Evolutionary conservation across 805 yeast species (phyloP).

Genomic region (Candida ovalis): DNA sequence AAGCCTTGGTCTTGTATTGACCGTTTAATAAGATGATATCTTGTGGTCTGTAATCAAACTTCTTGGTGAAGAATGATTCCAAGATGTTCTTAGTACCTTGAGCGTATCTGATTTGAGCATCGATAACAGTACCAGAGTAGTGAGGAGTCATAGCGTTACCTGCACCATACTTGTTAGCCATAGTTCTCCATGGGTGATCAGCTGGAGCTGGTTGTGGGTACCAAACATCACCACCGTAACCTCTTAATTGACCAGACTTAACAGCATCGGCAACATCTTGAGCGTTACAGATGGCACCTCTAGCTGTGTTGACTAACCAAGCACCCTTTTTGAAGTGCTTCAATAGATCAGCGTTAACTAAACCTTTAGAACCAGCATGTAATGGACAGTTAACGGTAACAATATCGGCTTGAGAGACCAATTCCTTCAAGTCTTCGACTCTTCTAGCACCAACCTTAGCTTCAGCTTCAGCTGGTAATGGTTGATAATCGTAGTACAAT

Average conservation of each 20-base stretch:
- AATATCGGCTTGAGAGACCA: slow-evolving; percentile 64
- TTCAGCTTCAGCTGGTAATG: slow-evolving; percentile 56
- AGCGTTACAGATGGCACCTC: slow-evolving; percentile 75
- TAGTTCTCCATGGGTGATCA: slow-evolving; percentile 72
- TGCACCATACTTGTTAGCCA: slow-evolving; percentile 61
- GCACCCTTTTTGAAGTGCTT: slow-evolving; percentile 72
- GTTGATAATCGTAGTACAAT: slow-evolving; percentile 72
- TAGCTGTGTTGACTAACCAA: slow-evolving; percentile 72
- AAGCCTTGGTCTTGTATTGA: slow-evolving; percentile 67
- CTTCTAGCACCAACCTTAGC: slow-evolving; percentile 55
- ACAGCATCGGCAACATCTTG: slow-evolving; percentile 77
- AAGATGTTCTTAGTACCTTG: slow-evolving; percentile 65
- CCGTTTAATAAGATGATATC: slow-evolving; percentile 72
- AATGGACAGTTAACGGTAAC: slow-evolving; percentile 78
- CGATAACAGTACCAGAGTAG: slow-evolving; percentile 73
- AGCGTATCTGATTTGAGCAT: slow-evolving; percentile 75
- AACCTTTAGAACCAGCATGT: slow-evolving; percentile 64
- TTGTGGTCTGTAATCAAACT: slow-evolving; percentile 67
- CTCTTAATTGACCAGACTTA: slow-evolving; percentile 61
- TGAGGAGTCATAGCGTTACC: slow-evolving; percentile 89
- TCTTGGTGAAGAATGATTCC: slow-evolving; percentile 57
- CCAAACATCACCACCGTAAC: slow-evolving; percentile 88
- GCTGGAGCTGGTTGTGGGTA: slow-evolving; percentile 79
- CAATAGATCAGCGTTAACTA: slow-evolving; percentile 61
- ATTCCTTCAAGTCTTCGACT: slow-evolving; percentile 56